Percentiles rank a stretch among this genome's conserved stretches.
Evolutionary conservation across 2,329 filamentous ascomycete genomes (phyloP).

Genomic region (Bisporella sp.): DNA sequence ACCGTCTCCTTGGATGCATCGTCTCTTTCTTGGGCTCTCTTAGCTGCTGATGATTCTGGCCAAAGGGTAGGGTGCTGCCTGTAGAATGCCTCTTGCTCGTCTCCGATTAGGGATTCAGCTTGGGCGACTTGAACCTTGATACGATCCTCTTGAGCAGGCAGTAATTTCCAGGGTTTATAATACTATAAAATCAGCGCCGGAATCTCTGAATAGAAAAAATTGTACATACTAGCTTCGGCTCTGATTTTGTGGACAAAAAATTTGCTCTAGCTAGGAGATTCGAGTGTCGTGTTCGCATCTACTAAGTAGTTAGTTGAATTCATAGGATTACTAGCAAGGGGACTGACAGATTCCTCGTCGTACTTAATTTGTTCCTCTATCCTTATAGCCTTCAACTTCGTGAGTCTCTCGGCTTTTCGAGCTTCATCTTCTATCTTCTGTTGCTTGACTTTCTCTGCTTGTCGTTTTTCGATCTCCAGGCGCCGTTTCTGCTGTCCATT

Average conservation of each 20-base stretch:
- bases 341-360: conserved; percentile 68
- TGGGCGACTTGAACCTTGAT: conserved; percentile 66
- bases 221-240: conserved; percentile 65
- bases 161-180: conserved; percentile 78
- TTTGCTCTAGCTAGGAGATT: conserved; percentile 66
- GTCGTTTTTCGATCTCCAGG: conserved; percentile 74
- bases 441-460: conserved; percentile 67
- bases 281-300: conserved; percentile 61
- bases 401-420: conserved; percentile 56
- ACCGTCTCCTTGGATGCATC: conserved; percentile 30
- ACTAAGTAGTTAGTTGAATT: conserved; percentile 1
- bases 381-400: conserved; percentile 53
- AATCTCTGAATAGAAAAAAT: neutral
- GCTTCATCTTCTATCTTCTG: conserved; percentile 67
- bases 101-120: conserved; percentile 54
- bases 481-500: conserved; percentile 60
- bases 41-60: no score
- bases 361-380: conserved; percentile 65
- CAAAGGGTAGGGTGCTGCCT: conserved; percentile 29
- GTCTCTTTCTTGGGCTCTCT: conserved; percentile 17
- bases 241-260: conserved; percentile 63
- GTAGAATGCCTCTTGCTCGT: conserved; percentile 59
- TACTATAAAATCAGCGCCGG: conserved; percentile 47
- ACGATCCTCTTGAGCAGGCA: conserved; percentile 57
- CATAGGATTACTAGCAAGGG: neutral